These are phyloP conservation scores for Coemansia nantahalensis DNA, from an alignment of 192 early-diverging fungal species.

Conservation along the genomic window DNA sequence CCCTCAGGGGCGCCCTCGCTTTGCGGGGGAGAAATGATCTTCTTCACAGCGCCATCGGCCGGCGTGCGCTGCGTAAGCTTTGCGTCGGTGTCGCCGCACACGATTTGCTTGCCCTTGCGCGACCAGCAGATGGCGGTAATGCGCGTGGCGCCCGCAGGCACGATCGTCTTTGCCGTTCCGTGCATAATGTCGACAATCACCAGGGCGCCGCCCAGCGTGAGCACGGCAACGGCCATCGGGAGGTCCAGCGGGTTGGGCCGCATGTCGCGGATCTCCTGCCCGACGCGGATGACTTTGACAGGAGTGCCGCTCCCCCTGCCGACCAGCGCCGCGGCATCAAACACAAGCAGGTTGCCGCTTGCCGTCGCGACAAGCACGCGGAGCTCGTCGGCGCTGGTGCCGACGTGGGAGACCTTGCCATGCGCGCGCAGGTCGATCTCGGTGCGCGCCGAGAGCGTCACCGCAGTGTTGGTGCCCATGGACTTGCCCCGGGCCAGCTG, in stretches of 20 bases:
- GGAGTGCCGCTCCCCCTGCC: constrained; percentile 38
- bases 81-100: constrained; percentile 65
- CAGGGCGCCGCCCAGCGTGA: constrained; percentile 46
- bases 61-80: constrained; percentile 61
- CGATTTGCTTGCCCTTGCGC: constrained; percentile 86
- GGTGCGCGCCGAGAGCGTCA: constrained; percentile 18
- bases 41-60: constrained; percentile 59
- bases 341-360: constrained; percentile 14
- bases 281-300: constrained; percentile 31
- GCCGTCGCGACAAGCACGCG: constrained; percentile 27
- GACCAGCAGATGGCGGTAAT: constrained; percentile 77
- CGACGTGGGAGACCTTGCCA: constrained; percentile 45
- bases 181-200: constrained; percentile 43
- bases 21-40: constrained; percentile 50
- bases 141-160: constrained; percentile 6
- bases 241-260: constrained; percentile 59
- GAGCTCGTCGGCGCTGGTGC: constrained; percentile 22
- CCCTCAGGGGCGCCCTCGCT: constrained; percentile 27
- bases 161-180: constrained; percentile 28
- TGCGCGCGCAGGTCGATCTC: constrained; percentile 29
- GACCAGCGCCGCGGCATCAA: constrained; percentile 18
- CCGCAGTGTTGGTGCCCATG: constrained; percentile 40
- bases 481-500: constrained; percentile 23
- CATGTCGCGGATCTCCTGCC: constrained; percentile 58
- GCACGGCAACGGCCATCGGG: constrained; percentile 54